phyloP scores from a whole-genome alignment of 106 monocot genomes.

The Triglochin maritima region DNA sequence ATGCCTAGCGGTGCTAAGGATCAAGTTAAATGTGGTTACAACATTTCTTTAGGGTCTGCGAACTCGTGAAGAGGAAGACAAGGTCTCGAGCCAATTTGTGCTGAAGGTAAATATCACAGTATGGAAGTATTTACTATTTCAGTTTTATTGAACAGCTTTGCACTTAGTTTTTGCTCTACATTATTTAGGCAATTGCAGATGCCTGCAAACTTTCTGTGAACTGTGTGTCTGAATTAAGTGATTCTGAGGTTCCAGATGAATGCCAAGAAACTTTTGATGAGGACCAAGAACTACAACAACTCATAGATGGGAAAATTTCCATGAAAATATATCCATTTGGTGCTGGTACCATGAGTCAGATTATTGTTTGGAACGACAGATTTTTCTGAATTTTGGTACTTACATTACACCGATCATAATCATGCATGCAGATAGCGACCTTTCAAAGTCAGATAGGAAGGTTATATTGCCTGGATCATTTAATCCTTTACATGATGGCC shows the following conservation, averaged over 20 bases:
- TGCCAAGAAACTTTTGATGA: slow-evolving; percentile 50
- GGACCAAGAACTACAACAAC: slow-evolving; percentile 81
- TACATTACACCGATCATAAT: too few relatives aligned
- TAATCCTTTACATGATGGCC: slow-evolving; percentile 97
- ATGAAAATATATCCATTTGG: slow-evolving; percentile 80
- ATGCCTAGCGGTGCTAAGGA: background rate
- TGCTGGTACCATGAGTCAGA: slow-evolving; percentile 20
- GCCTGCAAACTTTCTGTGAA: slow-evolving; percentile 50
- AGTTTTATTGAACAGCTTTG: background rate
- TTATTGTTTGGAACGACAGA: background rate
- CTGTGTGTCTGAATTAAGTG: slow-evolving; percentile 37
- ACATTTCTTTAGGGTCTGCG: slow-evolving; percentile 43
- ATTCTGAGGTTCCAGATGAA: slow-evolving; percentile 51
- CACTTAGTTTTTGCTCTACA: background rate
- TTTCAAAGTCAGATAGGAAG: slow-evolving; percentile 49
- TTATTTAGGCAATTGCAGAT: slow-evolving; percentile 73
- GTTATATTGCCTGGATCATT: slow-evolving; percentile 89
- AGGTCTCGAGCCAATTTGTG: slow-evolving; percentile 58
- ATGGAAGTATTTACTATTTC: background rate
- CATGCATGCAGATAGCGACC: slow-evolving; percentile 25
- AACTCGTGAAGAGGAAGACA: slow-evolving; percentile 89
- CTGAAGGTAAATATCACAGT: slow-evolving; percentile 43
- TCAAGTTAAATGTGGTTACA: background rate
- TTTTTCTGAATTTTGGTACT: background rate
- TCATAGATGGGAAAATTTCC: slow-evolving; percentile 79